Conservation (phyloP, 169 alveolate genomes). For the Cryptosporidium tyzzeri region DNA sequence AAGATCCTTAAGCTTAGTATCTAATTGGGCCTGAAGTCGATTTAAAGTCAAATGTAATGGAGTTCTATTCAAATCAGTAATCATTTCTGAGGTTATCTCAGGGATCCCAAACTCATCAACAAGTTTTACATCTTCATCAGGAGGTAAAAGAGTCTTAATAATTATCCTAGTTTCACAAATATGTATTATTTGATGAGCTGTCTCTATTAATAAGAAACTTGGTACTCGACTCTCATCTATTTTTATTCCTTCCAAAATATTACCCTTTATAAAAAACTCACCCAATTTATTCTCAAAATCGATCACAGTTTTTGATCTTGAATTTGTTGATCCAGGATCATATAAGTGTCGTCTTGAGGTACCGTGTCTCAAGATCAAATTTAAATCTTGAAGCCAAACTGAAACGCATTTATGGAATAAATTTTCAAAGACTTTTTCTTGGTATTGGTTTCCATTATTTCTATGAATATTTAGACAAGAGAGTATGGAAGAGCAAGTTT, state of each 20-base stretch:
- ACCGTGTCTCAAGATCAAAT: conserved; percentile 46
- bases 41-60: background rate
- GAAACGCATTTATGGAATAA: conserved; percentile 29
- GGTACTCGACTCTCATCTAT: conserved; percentile 28
- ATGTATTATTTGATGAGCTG: conserved; percentile 32
- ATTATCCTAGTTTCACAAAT: conserved; percentile 37
- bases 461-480: conserved; percentile 31
- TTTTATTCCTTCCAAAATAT: conserved; percentile 1
- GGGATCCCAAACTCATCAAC: background rate
- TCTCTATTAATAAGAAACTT: conserved; percentile 5
- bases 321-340: background rate
- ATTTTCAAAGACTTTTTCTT: conserved; percentile 4
- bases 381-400: conserved; percentile 43
- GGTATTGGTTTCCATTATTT: conserved; percentile 20
- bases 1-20: conserved; percentile 10
- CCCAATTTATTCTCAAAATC: conserved; percentile 5
- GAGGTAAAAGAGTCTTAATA: background rate
- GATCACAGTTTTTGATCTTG: background rate
- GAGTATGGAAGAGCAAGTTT: conserved; percentile 17
- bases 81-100: conserved; percentile 30
- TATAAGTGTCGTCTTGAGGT: background rate
- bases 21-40: background rate
- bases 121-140: conserved; percentile 10
- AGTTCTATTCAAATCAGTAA: conserved; percentile 7
- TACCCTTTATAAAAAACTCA: conserved; percentile 37